Evolutionary conservation across 768 basidiomycete genomes (phyloP).

Genomic region (Mycena olivaceomarginata): DNA sequence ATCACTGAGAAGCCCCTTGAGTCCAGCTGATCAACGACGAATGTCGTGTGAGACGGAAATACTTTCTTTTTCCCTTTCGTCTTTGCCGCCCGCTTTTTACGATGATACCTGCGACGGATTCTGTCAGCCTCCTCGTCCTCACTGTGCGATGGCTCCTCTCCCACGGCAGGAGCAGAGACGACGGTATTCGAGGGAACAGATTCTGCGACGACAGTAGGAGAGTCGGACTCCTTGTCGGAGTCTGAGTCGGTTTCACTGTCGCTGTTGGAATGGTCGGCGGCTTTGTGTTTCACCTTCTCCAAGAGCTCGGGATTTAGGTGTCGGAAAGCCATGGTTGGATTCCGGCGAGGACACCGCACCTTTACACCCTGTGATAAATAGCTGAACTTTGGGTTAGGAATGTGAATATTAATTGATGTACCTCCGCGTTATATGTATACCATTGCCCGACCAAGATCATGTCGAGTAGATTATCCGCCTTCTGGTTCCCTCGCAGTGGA

Average conservation of each 20-base stretch:
- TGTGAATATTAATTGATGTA: not conserved
- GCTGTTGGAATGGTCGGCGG: too few relatives aligned
- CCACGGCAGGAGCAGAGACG: conserved; percentile 6
- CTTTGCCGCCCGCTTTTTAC: not conserved
- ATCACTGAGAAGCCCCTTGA: too few relatives aligned
- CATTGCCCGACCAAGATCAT: conserved; percentile 38
- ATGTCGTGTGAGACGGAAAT: too few relatives aligned
- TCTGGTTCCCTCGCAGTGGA: conserved; percentile 30
- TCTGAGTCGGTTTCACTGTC: too few relatives aligned
- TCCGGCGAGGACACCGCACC: conserved; percentile 1
- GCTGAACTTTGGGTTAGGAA: not conserved
- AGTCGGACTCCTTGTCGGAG: not conserved
- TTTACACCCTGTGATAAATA: conserved; percentile 7
- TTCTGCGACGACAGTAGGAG: not conserved
- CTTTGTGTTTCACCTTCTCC: not conserved
- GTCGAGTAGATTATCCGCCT: conserved; percentile 18
- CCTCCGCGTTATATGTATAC: conserved; percentile 23
- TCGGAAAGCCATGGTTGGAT: conserved; percentile 4
- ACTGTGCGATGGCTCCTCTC: conserved; percentile 14
- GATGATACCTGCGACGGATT: conserved; percentile 14
- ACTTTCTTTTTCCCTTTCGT: too few relatives aligned
- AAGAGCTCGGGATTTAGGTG: not conserved
- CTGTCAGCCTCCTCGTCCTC: conserved; percentile 17
- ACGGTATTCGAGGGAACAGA: conserved; percentile 15
- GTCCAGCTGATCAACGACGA: too few relatives aligned